Evolutionary conservation across 1,139 yeast species (phyloP).

Genomic region (Diutina siamensis): DNA sequence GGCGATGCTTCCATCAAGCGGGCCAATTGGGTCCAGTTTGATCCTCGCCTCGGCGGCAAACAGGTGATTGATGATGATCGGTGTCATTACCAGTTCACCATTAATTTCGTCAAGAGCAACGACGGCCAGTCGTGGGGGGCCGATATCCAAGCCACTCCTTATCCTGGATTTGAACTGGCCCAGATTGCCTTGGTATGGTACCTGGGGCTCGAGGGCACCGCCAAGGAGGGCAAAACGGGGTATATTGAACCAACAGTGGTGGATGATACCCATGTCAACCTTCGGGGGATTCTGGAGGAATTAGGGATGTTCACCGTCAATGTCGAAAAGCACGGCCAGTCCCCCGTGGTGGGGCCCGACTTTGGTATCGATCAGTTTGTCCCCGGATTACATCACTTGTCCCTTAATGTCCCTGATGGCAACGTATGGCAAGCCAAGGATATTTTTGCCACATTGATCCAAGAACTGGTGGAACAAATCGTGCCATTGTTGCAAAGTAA

Average conservation of each 20-base stretch:
- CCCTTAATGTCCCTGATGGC: conserved; percentile 62
- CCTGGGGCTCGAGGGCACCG: conserved; percentile 52
- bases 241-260: conserved; percentile 8
- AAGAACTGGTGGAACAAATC: conserved; percentile 51
- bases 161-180: conserved; percentile 33
- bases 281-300: conserved; percentile 45
- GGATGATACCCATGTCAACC: conserved; percentile 21
- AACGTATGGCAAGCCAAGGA: conserved; percentile 76
- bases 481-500: conserved; percentile 23
- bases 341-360: conserved; percentile 32
- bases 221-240: conserved; percentile 18
- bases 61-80: conserved; percentile 59
- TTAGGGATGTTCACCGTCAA: conserved; percentile 43
- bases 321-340: conserved; percentile 37
- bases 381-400: conserved; percentile 38
- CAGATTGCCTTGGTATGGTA: conserved; percentile 67
- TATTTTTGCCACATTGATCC: conserved; percentile 55
- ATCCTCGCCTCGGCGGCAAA: conserved; percentile 79
- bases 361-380: conserved; percentile 28
- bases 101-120: conserved; percentile 65
- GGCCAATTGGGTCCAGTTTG: conserved; percentile 82
- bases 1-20: conserved; percentile 49
- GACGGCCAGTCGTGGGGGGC: conserved; percentile 75
- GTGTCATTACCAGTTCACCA: conserved; percentile 48
- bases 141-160: conserved; percentile 52